Base-by-base conservation (phyloP, 306 rosid species). In the Cucumis melo region DNA sequence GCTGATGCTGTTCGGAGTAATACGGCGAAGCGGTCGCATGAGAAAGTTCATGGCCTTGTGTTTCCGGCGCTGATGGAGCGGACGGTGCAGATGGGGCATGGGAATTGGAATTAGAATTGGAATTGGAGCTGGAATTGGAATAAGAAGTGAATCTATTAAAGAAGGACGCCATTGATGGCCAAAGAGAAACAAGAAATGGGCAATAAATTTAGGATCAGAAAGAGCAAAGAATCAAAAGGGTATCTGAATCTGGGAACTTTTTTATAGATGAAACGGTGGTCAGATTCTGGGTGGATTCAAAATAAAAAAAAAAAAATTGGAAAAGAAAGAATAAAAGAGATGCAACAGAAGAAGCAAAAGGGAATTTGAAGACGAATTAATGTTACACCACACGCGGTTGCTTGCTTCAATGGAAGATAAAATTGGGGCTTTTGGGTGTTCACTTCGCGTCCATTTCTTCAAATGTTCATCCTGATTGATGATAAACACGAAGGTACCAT, bases 51-150 rank as follows among this genome's bases (percentile, higher is more conserved):
- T 77, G 80, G 73, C 20, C 80, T 54, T 50, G 38, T 41, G 63
- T 20, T 50, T 73, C 77, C 57, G 41, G 76, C 39, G 44, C 74
- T 1, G 66, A 27, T 27, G 66, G 66, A 0, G 39, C 41, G 8
- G 50, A 89, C 0, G 98, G 92, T 57, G 90, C 82, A 61, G 72
- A 89, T 2, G 98, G 92, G 58, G 89, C 81, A 64, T 87, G 80
- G 14, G 94, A 79, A 5, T 83, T 16, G 27, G 73, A 80, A 6
- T 82, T 42, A 24, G 93, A 79, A 4, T 80, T 36, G 34, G 93
- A 79, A 4, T 80, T 36, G 34, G 68, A 75, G 29, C 29, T 27
- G 29, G 29, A 27, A 56, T 29, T 19, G 29, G 68, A 6, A 70
- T 87, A 78, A 12, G 94, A 81, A 5, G 83, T 44, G 19, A 53